Base-by-base conservation (phyloP, 2,329 filamentous ascomycete genomes). In the Lasiodiplodia hormozganensis region DNA sequence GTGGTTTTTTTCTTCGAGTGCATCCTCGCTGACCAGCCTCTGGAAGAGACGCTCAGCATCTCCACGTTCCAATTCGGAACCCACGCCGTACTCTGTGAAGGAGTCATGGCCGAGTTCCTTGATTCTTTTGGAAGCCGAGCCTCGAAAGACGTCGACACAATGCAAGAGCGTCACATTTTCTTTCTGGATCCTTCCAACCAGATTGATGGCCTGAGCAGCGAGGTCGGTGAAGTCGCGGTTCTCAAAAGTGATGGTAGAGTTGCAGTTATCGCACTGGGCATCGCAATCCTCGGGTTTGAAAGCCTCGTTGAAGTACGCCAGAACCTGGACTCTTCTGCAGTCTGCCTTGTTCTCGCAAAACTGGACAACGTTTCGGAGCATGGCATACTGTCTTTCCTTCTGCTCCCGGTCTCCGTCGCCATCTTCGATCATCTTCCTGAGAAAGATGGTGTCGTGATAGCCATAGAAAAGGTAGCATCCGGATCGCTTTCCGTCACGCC, bases 261-360 rank as follows among this genome's bases (percentile, higher is more conserved):
- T 88, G 84, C 96, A 99, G 76, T 97, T 98, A 82, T 99, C 96
- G 79, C 96, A 99, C 0, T 86, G 87, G 62, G 87, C 85, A 60
- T 88, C 84, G 80, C 96, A 99, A 64, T 92, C 86, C 14, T 88
- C 86, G 47, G 85, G 84, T 64, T 87, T 82, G 76, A 98, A 99
- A 0, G 85, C 84, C 79, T 99, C 96, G 68, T 91, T 94, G 82
- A 99, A 99, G 79, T 99, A 99, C n/a, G 88, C 88, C 40, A 99
- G 87, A 18, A 99, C 90, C 78, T 97, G 92, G 1, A 92, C 90
- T 70, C 96, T 87, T 70, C 96, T 90, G 77, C 96, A 99, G 73
- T 97, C 93, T 67, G 87, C 90, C 73, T 88, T 87, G 79, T 97
- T 97, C 76, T 97, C 93, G 78, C 94, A 98, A 75, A 92, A 99